phyloP scores from a whole-genome alignment of 192 early-diverging fungal genomes.

The Coemansia javaensis region DNA sequence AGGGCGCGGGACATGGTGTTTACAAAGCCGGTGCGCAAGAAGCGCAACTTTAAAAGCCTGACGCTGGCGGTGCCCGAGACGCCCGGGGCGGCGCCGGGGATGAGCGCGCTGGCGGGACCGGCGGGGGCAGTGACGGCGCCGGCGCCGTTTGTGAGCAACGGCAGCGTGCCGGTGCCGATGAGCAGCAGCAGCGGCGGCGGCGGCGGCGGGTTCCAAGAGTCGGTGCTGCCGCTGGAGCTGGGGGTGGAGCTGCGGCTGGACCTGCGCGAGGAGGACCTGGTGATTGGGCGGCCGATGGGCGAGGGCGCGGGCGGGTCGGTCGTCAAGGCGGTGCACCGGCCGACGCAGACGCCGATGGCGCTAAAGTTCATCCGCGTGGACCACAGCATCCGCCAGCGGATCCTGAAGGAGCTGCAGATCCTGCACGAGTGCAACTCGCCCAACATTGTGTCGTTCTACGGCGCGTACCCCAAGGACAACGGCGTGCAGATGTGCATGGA shows the following conservation, averaged over 20 bases:
- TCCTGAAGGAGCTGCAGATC: slow-evolving; percentile 92
- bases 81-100: slow-evolving; percentile 8
- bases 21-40: slow-evolving; percentile 46
- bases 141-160: slow-evolving; percentile 4
- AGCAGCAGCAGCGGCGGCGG: not conserved
- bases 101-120: slow-evolving; percentile 6
- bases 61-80: slow-evolving; percentile 33
- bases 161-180: slow-evolving; percentile 11
- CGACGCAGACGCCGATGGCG: slow-evolving; percentile 90
- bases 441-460: slow-evolving; percentile 96
- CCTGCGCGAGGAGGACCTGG: slow-evolving; percentile 77
- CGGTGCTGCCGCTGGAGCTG: slow-evolving; percentile 53
- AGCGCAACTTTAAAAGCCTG: slow-evolving; percentile 52
- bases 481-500: slow-evolving; percentile 95
- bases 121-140: slow-evolving; percentile 11
- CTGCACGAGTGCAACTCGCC: slow-evolving; percentile 92
- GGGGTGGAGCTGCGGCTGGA: slow-evolving; percentile 70
- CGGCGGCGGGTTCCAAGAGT: slow-evolving; percentile 13
- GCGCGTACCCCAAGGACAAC: slow-evolving; percentile 81
- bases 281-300: slow-evolving; percentile 73
- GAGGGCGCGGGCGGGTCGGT: slow-evolving; percentile 93
- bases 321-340: slow-evolving; percentile 74
- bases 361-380: slow-evolving; percentile 73
- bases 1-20: slow-evolving; percentile 18
- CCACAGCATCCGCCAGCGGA: slow-evolving; percentile 74